phyloP scores from a whole-genome alignment of 768 basidiomycete genomes.

The Pleurotus djamor region DNA sequence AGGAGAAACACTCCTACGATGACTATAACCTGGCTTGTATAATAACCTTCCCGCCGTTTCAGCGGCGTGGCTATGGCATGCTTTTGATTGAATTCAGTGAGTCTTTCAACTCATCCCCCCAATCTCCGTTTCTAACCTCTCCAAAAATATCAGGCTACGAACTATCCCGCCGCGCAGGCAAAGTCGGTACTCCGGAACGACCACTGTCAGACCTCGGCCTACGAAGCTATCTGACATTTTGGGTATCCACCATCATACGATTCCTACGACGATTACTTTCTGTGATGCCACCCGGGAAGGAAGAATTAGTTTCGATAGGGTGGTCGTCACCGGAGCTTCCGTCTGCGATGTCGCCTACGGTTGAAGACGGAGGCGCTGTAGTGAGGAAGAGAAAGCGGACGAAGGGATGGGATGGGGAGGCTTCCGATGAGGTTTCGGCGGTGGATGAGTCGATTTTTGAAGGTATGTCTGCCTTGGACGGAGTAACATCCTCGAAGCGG shows the following conservation, averaged over 20 bases:
- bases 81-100: conserved; percentile 97
- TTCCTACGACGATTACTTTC: conserved; percentile 78
- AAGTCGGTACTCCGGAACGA: conserved; percentile 90
- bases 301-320: conserved; percentile 41
- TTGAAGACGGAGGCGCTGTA: conserved; percentile 23
- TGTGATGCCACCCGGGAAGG: conserved; percentile 52
- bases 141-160: conserved; percentile 71
- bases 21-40: conserved; percentile 98
- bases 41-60: conserved; percentile 91
- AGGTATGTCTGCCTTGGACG: too few species aligned
- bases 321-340: conserved; percentile 37
- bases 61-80: conserved; percentile 88
- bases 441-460: conserved; percentile 7
- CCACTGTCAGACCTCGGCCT: conserved; percentile 93
- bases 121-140: not conserved
- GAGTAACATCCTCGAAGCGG: too few species aligned
- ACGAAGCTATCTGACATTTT: conserved; percentile 86
- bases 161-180: conserved; percentile 75
- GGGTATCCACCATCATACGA: conserved; percentile 81
- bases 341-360: conserved; percentile 26
- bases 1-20: conserved; percentile 97
- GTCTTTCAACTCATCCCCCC: conserved; percentile 18
- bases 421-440: conserved; percentile 28
- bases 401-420: conserved; percentile 80
- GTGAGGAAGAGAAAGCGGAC: conserved; percentile 43